Evolutionary conservation across 495 filamentous ascomycete species (phyloP).

Genomic region (Xylaria scruposa): DNA sequence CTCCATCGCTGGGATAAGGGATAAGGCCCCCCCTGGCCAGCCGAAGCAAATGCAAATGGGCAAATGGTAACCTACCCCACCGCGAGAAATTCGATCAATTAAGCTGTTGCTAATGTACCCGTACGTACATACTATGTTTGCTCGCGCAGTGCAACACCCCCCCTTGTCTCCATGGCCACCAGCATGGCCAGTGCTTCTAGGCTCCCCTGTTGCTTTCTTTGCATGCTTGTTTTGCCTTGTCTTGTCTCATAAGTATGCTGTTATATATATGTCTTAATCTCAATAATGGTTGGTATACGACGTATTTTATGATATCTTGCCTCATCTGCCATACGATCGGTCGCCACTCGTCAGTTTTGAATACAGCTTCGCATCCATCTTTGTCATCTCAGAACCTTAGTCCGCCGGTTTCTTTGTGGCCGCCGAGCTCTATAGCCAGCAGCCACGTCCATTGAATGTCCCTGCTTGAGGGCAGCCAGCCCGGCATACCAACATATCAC

Average conservation of each 20-base stretch:
- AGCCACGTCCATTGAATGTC: not conserved
- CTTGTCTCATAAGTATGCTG: not conserved
- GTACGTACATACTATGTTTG: too few species aligned
- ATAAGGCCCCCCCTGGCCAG: not conserved
- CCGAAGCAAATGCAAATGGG: not conserved
- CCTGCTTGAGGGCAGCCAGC: slow-evolving; percentile 17
- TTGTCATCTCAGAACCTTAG: not conserved
- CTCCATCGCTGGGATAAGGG: too few species aligned
- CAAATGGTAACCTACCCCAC: not conserved
- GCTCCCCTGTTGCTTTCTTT: slow-evolving; percentile 1
- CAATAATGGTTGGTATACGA: not conserved
- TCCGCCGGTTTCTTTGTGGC: not conserved
- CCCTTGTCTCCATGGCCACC: not conserved
- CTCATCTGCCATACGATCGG: not conserved
- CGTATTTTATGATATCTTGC: not conserved
- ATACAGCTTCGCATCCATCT: slow-evolving; percentile 4
- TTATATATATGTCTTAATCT: not conserved
- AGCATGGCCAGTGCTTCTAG: not conserved
- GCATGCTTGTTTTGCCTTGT: not conserved
- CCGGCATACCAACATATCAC: not conserved
- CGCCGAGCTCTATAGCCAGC: not conserved
- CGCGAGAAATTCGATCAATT: not conserved
- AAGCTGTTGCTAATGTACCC: not conserved
- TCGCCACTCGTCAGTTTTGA: not conserved
- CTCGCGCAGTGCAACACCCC: not conserved